A percentile compares a stretch with the other conserved stretches of the same genome.
Evolutionary conservation across 331 rosid species (phyloP).

Genomic region (Pyracantha coccinea): DNA sequence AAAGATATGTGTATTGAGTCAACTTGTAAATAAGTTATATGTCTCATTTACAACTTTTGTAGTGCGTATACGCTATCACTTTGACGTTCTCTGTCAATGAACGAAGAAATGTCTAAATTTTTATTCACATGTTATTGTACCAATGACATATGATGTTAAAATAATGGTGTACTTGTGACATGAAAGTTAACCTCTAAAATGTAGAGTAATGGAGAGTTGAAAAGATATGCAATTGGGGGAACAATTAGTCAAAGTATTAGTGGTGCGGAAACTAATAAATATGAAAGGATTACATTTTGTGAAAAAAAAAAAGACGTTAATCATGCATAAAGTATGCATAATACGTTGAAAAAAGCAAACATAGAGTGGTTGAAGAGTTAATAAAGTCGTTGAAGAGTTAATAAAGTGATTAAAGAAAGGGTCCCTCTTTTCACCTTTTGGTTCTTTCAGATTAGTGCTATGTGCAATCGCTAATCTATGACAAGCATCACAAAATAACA

Average conservation of each 20-base stretch:
- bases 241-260: conserved; percentile 6
- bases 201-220: neutral
- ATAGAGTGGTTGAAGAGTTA: neutral
- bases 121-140: no score
- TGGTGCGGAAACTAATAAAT: conserved; percentile 2
- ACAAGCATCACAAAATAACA: neutral
- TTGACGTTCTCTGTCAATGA: no score
- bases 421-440: neutral
- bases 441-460: neutral
- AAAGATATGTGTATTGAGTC: no score
- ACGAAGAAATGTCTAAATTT: no score
- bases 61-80: no score
- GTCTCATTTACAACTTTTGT: no score
- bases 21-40: no score
- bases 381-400: conserved; percentile 17
- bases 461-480: neutral
- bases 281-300: neutral
- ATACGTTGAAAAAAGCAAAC: neutral
- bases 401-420: conserved; percentile 26
- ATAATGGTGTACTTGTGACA: rapidly evolving
- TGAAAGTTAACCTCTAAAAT: no score
- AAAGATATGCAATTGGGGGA: neutral
- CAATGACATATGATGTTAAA: no score
- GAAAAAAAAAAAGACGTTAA: neutral
- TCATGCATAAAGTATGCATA: conserved; percentile 5